phyloP scores from a whole-genome alignment of 352 stramenopile species.

The Aphanomyces invadans region DNA sequence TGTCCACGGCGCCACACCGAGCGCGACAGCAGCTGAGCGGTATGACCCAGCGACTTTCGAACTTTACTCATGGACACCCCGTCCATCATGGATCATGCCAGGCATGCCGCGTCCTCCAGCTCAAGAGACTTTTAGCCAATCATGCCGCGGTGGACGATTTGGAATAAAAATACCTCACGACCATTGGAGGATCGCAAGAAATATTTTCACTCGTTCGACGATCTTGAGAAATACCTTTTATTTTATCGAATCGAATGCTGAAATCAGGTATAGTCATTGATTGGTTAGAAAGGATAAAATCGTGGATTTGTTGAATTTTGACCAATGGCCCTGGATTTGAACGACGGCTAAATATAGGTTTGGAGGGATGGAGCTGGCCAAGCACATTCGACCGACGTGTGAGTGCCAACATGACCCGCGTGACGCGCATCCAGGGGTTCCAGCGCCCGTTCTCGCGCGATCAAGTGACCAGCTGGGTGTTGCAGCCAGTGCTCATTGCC shows the following conservation, averaged over 20 bases:
- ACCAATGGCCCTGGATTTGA: background rate
- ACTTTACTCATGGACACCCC: no score
- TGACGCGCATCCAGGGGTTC: constrained; percentile 56
- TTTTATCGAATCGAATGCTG: background rate
- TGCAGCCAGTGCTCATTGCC: constrained; percentile 60
- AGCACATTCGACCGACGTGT: no score
- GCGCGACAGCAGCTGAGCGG: no score
- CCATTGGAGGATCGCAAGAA: background rate
- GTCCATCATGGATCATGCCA: no score
- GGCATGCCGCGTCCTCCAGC: no score
- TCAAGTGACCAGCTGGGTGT: constrained; percentile 65
- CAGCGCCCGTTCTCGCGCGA: constrained; percentile 71
- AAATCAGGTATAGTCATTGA: background rate
- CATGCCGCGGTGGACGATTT: no score
- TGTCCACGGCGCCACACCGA: no score
- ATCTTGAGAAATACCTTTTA: no score
- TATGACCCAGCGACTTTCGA: no score
- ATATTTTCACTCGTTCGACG: no score
- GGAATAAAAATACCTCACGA: no score
- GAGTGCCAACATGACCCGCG: background rate
- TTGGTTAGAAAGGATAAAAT: background rate
- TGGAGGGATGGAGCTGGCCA: background rate
- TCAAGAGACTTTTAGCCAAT: no score
- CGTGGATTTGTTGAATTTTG: background rate
- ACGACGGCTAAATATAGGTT: background rate